Conservation (phyloP, 1,284 basidiomycete genomes). For the Malassezia japonica region DNA sequence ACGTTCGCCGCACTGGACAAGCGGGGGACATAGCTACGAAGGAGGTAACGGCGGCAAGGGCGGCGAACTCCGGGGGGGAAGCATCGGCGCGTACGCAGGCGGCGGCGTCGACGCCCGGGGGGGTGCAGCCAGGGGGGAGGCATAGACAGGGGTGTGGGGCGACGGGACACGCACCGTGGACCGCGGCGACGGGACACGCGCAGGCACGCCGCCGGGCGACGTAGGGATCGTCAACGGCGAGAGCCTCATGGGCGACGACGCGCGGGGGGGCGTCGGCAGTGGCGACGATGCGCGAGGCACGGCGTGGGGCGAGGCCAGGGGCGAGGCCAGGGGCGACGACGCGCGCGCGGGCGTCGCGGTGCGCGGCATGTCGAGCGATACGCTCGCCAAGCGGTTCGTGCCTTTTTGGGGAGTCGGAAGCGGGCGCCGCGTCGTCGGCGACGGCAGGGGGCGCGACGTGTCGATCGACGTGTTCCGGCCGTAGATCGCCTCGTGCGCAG, state of each 20-base stretch:
- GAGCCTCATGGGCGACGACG: no score
- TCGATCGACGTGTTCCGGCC: background rate
- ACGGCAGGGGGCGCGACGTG: background rate
- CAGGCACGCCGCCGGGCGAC: no score
- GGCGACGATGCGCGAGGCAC: no score
- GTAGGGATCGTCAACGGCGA: no score
- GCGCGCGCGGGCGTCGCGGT: background rate
- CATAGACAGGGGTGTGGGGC: no score
- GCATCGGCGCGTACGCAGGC: background rate
- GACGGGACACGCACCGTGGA: background rate
- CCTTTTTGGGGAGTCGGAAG: background rate
- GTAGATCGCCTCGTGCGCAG: constrained; percentile 6
- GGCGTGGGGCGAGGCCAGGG: no score
- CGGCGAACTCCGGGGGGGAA: background rate
- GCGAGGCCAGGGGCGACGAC: background rate
- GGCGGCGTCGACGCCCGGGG: background rate
- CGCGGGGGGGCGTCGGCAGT: no score
- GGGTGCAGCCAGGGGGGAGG: background rate
- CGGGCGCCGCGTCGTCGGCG: background rate
- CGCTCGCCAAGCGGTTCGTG: no score
- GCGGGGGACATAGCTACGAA: constrained; percentile 4
- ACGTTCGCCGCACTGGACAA: constrained; percentile 13
- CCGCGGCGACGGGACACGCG: no score
- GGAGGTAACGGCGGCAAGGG: background rate
- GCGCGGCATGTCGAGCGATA: no score